Base-by-base conservation (phyloP, 495 filamentous ascomycete species). In the Glarea lozoyensis region DNA sequence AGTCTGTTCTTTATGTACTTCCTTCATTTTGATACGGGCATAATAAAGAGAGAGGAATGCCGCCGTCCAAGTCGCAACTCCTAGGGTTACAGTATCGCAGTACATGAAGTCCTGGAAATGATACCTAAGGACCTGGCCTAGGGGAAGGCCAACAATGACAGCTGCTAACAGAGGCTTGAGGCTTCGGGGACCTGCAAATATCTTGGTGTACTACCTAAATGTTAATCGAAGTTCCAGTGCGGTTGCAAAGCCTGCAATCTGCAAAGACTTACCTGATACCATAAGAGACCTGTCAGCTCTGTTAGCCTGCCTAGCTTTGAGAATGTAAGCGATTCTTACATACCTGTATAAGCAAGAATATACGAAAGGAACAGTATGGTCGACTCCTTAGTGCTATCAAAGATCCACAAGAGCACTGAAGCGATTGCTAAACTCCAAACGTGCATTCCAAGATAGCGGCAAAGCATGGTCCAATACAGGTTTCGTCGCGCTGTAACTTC, bases 121-220 rank as follows among this genome's bases (percentile, higher is more conserved):
- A 43, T 63, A 38, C 25, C 59, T 60, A 1, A 74, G 55, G 19
- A 62, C 53, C 21, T 72, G 62, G 43, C 73, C 74, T 10, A 71
- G 21, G 1, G 69, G 60, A 22, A 79, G 53, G 4, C 73, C 75
- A 13, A 74, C 40, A 9, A 63, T 24, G 4, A 65, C 56, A 20
- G 70, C 70, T 10, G 61, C 46, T 4, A 75, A 42, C 17, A 78
- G 59, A 0, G 73, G 69, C 42, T 68, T 70, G 23, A 75, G 54
- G 1, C 72, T 73, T 35, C 73, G 62, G 11, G 70, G 66, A 1
- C 73, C 75, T 12, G 68, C 63, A 53, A 77, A 79, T 36, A 79
- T 75, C 37, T 48, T 48, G 5, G 37, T 48, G 21, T 48, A 48
- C 47, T 42, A 37, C 6, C 10, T 2, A 10, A 22, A 22, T 12